Evolutionary conservation across 441 rosid species (phyloP), one percentile per base, ranked within the genome.

Genomic region (Populus tomentosa): DNA sequence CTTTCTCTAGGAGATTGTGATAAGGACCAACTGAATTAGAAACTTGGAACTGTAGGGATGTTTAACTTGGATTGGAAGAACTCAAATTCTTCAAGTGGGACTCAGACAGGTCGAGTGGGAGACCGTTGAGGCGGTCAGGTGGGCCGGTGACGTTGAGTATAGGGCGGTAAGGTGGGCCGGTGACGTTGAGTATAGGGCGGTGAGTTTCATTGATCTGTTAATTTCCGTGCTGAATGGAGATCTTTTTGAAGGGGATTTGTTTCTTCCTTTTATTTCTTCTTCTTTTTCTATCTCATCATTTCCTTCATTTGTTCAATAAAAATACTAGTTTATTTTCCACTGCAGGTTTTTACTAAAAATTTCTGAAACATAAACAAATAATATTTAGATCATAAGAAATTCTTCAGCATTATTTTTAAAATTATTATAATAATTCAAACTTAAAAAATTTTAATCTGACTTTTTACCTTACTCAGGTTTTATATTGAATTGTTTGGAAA

Each of bases 121-220:
- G 18, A 38, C 24, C 20, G 53, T 38, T 10, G 38, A 67, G 30
- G 72, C 32, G 21, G 21, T 28, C 18, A 50, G n/a, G 50, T 11
- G 20, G 74, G 66, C 59, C 33, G 68, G 61, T 69, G 62, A 61
- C 73, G 53, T 16, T 33, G 35, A 14, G 1, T 4, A 20, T 20
- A 46, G n/a, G 42, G 61, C 74, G 61, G 79, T 69, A 20, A 53
- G 21, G 66, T 7, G 14, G 74, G 67, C 61, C 35, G 69, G 69
- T 76, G 63, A 63, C 74, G 56, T 16, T 53, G 36, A 21, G 7
- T 13, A 28, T 11, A 23, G 21, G 46, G 62, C 75, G 62, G 79
- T 70, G 69, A 26, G 26, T 46, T 67, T 70, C 38, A 24, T 63
- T 0, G 0, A 10, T 10, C 0, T 40, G 46, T 63, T 62, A n/a